Evolutionary conservation across 768 basidiomycete species (phyloP).

Genomic region (Cystofilobasidium macerans): DNA sequence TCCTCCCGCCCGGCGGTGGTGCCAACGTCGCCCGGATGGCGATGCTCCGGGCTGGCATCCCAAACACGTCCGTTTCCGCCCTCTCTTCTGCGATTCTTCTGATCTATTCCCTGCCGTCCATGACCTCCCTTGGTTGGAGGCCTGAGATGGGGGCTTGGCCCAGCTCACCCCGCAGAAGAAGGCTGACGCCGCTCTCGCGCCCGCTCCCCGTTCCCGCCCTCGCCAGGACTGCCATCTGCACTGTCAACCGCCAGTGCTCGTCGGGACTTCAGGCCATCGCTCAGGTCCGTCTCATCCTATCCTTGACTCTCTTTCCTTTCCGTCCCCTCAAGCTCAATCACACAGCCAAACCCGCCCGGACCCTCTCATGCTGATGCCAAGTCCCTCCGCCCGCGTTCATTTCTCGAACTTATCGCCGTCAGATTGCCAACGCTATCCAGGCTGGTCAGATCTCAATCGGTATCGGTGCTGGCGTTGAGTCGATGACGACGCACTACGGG

Average conservation of each 20-base stretch:
- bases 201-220: background rate
- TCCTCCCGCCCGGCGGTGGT: constrained; percentile 75
- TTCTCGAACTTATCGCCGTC: too few relatives aligned
- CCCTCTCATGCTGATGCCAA: too few relatives aligned
- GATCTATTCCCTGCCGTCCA: too few relatives aligned
- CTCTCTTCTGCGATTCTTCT: background rate
- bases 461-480: constrained; percentile 47
- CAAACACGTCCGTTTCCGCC: constrained; percentile 44
- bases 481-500: constrained; percentile 52
- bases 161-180: background rate
- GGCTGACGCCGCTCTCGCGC: background rate
- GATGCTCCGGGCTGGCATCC: constrained; percentile 72
- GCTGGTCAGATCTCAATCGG: constrained; percentile 78
- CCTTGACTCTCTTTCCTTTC: background rate
- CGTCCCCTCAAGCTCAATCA: background rate
- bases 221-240: constrained; percentile 58
- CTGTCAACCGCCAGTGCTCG: constrained; percentile 83
- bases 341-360: too few relatives aligned
- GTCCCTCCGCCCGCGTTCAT: background rate
- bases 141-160: too few relatives aligned
- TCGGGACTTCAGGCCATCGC: constrained; percentile 71
- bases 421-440: constrained; percentile 65
- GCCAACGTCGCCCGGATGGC: constrained; percentile 76
- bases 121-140: too few relatives aligned
- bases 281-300: constrained; percentile 35